Base-by-base conservation (phyloP, 208 protist genomes). In the Crithidia acanthocephali region DNA sequence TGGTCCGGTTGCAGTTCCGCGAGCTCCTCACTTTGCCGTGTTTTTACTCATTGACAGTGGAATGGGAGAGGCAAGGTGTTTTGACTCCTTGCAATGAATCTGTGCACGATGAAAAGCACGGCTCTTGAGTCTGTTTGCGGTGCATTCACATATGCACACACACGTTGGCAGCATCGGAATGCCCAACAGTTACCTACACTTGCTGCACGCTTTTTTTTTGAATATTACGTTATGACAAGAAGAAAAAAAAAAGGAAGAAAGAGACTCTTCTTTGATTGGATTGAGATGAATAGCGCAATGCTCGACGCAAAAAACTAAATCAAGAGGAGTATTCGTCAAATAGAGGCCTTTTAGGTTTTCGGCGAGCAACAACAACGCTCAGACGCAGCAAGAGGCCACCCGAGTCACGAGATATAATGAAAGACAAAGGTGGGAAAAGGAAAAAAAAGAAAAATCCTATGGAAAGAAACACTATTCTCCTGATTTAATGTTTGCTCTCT, bases 391-490 rank as follows among this genome's bases (percentile, higher is more conserved):
- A 13, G n/a, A 2, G 11, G 13, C 22, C 56, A 59, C 5, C 3
- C 22, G 15, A 30, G 16, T 15, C 48, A 28, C 48, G 23, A 6
- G 23, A 28, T 23, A 28, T 22, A 13, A 48, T 48, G 44, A n/a
- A 48, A n/a, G 44, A 48, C 18, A 48, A 48, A 11, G 28, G 23
- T 3, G 25, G 30, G 51, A 22, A 45, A 40, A 50, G 33, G 16
- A 47, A 50, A 59, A 37, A 16, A 23, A 66, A 73, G 25, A 64
- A 73, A 59, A 53, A 52, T 1, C 57, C 16, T 22, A 16, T 37
- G 11, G 32, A 40, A 40, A 27, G 22, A 53, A 68, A 68, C 22
- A 25, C 11, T 28, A 50, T 20, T 33, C 35, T 40, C 69, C 63
- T 53, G 27, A 18, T 10, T 45, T 42, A 45, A 27, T 66, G 42